These are phyloP conservation scores for Fusarium camptoceras DNA, from an alignment of 2,329 filamentous ascomycete species.

Conservation along the genomic window DNA sequence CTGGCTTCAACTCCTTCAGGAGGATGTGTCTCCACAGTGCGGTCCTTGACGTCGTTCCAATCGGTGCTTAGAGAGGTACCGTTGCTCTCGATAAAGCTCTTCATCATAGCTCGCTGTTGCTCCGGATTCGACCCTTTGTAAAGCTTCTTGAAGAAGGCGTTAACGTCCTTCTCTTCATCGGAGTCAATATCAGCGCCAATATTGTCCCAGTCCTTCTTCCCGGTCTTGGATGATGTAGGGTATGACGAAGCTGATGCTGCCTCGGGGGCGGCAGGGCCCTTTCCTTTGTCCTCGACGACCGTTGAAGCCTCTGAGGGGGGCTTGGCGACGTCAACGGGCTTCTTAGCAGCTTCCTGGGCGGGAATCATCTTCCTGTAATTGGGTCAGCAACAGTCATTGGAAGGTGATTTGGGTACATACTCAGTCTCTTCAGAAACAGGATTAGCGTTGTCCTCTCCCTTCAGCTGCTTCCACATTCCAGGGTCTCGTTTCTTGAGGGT, in stretches of 20 bases:
- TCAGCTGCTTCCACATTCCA: slow-evolving; percentile 73
- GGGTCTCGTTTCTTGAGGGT: slow-evolving; percentile 73
- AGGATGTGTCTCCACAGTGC: slow-evolving; percentile 77
- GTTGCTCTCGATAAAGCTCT: slow-evolving; percentile 94
- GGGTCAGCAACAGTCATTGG: slow-evolving; percentile 3
- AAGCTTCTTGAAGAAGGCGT: slow-evolving; percentile 90
- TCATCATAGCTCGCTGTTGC: slow-evolving; percentile 94
- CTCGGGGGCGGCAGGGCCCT: slow-evolving; percentile 3
- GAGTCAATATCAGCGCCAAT: slow-evolving; percentile 68
- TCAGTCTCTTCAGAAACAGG: slow-evolving; percentile 15
- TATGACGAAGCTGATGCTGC: slow-evolving; percentile 67
- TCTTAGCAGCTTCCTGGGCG: slow-evolving; percentile 38
- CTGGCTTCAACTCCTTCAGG: slow-evolving; percentile 83
- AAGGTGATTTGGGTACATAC: slow-evolving; percentile 33
- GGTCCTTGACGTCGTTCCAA: slow-evolving; percentile 83
- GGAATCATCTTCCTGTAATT: slow-evolving; percentile 27
- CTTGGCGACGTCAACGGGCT: slow-evolving; percentile 33
- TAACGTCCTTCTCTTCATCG: slow-evolving; percentile 71
- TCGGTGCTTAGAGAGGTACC: slow-evolving; percentile 93
- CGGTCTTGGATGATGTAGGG: slow-evolving; percentile 85
- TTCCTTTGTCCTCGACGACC: slow-evolving; percentile 19
- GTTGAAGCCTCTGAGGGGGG: not conserved
- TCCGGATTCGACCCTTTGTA: slow-evolving; percentile 83
- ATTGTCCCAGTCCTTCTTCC: slow-evolving; percentile 93
- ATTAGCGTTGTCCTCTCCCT: slow-evolving; percentile 26